These are phyloP conservation scores for Umbelopsis vinacea DNA, from an alignment of 192 early-diverging fungal genomes.

Conservation along the genomic window DNA sequence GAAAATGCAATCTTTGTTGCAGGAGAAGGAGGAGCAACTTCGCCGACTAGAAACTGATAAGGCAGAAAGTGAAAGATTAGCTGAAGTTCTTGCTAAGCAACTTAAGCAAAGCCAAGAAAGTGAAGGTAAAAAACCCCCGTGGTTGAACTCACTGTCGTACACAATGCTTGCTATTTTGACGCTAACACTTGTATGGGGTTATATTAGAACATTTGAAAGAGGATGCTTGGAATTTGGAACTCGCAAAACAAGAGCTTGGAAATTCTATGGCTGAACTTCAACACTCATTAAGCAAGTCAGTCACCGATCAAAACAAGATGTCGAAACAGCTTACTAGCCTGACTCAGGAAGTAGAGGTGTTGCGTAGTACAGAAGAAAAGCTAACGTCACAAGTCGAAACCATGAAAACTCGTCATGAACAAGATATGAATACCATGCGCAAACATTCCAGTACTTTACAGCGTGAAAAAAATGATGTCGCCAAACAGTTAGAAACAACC, in stretches of 20 bases:
- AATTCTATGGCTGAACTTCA: slow-evolving; percentile 48
- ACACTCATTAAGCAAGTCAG: slow-evolving; percentile 46
- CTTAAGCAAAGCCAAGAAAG: slow-evolving; percentile 56
- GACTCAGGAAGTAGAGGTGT: slow-evolving; percentile 62
- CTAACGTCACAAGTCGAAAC: slow-evolving; percentile 46
- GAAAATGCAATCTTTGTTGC: slow-evolving; percentile 47
- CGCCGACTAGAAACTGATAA: slow-evolving; percentile 50
- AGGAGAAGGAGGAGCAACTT: slow-evolving; percentile 48
- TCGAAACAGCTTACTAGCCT: slow-evolving; percentile 53
- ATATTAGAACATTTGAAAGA: slow-evolving; percentile 56
- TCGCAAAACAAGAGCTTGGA: slow-evolving; percentile 54
- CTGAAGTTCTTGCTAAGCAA: slow-evolving; percentile 54
- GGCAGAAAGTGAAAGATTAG: slow-evolving; percentile 53
- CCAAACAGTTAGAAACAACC: slow-evolving; percentile 63
- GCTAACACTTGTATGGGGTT: background rate
- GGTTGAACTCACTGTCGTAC: too few relatives aligned
- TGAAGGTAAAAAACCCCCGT: slow-evolving; percentile 46
- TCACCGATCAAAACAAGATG: slow-evolving; percentile 60
- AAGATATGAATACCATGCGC: slow-evolving; percentile 62
- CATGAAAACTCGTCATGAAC: slow-evolving; percentile 62
- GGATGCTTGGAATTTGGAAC: slow-evolving; percentile 59
- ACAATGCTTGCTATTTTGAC: background rate
- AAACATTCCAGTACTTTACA: slow-evolving; percentile 57
- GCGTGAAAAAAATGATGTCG: slow-evolving; percentile 62
- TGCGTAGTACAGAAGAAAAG: slow-evolving; percentile 62